Evolutionary conservation across 305 asterid species (phyloP).

Genomic region (Fraxinus sp.): DNA sequence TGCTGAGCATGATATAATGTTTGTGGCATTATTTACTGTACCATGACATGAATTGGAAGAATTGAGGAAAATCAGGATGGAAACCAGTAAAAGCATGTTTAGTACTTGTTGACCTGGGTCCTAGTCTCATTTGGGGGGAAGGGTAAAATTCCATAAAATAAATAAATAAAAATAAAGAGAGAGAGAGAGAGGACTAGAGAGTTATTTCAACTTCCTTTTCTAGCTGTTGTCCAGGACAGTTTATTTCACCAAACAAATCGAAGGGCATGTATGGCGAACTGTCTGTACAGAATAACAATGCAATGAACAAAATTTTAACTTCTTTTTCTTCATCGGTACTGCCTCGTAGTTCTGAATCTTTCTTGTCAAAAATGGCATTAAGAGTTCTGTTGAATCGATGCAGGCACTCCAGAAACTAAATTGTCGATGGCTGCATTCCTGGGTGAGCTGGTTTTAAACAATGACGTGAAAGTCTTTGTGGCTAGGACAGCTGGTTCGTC

Average conservation of each 20-base stretch:
- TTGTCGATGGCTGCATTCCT: constrained; percentile 85
- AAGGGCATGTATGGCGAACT: not conserved
- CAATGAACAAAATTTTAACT: not conserved
- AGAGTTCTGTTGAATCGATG: constrained; percentile 19
- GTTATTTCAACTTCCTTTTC: not conserved
- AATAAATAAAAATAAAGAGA: not conserved
- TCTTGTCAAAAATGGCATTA: not conserved
- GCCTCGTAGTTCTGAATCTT: not conserved
- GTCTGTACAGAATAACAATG: not conserved
- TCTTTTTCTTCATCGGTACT: not conserved
- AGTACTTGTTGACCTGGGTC: not conserved
- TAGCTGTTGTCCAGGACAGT: not conserved
- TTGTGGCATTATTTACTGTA: not conserved
- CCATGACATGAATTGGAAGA: constrained; percentile 1
- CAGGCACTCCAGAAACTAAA: constrained; percentile 84
- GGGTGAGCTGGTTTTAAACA: constrained; percentile 81
- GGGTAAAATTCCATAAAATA: not conserved
- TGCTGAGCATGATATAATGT: not conserved
- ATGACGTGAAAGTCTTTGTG: constrained; percentile 73
- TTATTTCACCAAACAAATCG: not conserved
- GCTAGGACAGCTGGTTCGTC: constrained; percentile 72
- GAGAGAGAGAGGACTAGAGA: not conserved
- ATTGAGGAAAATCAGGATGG: not conserved
- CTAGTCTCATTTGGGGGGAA: not conserved
- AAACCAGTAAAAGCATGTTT: not conserved